Evolutionary conservation across 768 basidiomycete genomes (phyloP).

Genomic region (Neoboletus magnificus): DNA sequence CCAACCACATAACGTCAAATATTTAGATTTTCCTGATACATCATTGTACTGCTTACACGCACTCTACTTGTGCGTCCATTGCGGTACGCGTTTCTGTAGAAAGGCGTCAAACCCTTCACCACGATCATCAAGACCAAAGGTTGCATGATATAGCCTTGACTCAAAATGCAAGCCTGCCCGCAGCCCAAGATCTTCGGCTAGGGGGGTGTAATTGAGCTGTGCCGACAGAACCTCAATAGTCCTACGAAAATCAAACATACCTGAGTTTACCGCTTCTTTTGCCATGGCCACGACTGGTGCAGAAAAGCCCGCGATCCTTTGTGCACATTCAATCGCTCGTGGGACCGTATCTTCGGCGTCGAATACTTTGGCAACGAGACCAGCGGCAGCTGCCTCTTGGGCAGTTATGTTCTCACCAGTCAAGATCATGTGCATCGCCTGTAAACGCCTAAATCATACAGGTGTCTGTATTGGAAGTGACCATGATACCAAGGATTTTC

Average conservation of each 20-base stretch:
- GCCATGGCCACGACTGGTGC: constrained; percentile 35
- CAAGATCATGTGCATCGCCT: constrained; percentile 57
- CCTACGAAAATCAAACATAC: constrained; percentile 19
- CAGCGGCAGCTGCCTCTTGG: constrained; percentile 43
- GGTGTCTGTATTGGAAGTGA: background rate
- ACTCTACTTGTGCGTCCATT: constrained; percentile 41
- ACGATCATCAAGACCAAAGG: constrained; percentile 49
- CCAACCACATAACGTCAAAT: background rate
- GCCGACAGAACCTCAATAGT: background rate
- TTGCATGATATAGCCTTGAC: constrained; percentile 46
- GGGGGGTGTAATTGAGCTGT: background rate
- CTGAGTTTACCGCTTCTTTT: constrained; percentile 51
- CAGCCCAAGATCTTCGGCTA: constrained; percentile 47
- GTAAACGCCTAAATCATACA: background rate
- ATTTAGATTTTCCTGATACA: background rate
- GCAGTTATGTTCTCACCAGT: constrained; percentile 48
- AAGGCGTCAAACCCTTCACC: constrained; percentile 50
- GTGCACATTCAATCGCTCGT: constrained; percentile 42
- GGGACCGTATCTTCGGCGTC: constrained; percentile 38
- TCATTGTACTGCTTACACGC: background rate
- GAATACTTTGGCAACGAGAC: constrained; percentile 47
- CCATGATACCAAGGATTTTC: constrained; percentile 57
- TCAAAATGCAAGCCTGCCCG: constrained; percentile 45
- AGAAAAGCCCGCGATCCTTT: constrained; percentile 32
- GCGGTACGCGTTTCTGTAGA: constrained; percentile 42